These are phyloP conservation scores for Ganoderma lucidum DNA, from an alignment of 1,284 basidiomycete species.

Conservation along the genomic window DNA sequence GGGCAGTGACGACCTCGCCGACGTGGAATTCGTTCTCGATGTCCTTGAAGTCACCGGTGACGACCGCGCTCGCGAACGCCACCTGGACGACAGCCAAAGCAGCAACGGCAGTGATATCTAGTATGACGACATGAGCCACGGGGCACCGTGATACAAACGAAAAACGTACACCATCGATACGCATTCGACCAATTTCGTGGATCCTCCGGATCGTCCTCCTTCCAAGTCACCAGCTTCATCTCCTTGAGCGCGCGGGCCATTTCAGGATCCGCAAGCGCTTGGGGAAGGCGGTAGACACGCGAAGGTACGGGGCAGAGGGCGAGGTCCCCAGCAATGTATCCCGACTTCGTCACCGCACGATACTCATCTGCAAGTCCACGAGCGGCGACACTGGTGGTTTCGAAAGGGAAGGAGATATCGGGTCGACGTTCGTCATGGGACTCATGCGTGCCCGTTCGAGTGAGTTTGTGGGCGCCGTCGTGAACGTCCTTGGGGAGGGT, in stretches of 20 bases:
- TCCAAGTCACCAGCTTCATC: slow-evolving; percentile 44
- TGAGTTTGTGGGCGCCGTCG: slow-evolving; percentile 22
- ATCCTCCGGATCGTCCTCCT: slow-evolving; percentile 61
- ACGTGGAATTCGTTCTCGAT: slow-evolving; percentile 55
- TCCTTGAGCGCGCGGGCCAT: slow-evolving; percentile 42
- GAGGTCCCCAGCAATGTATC: slow-evolving; percentile 38
- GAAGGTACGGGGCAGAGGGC: slow-evolving; percentile 43
- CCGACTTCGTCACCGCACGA: slow-evolving; percentile 40
- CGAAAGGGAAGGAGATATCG: slow-evolving; percentile 45
- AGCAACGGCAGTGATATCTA: slow-evolving; percentile 38
- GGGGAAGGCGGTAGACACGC: slow-evolving; percentile 36
- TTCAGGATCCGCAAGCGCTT: slow-evolving; percentile 43
- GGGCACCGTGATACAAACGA: slow-evolving; percentile 44
- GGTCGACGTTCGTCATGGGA: slow-evolving; percentile 38
- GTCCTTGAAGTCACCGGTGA: slow-evolving; percentile 51
- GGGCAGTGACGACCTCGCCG: slow-evolving; percentile 56
- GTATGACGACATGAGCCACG: slow-evolving; percentile 49
- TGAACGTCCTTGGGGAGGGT: slow-evolving; percentile 26
- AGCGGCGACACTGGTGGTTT: slow-evolving; percentile 40
- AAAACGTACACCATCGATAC: slow-evolving; percentile 56
- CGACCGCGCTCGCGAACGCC: slow-evolving; percentile 67
- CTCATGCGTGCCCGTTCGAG: slow-evolving; percentile 31
- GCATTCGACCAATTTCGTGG: slow-evolving; percentile 64
- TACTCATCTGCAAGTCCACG: slow-evolving; percentile 45
- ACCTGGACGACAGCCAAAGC: slow-evolving; percentile 44